Base-by-base conservation (phyloP, 1,139 yeast species). In the Yamadazyma diddensiae region DNA sequence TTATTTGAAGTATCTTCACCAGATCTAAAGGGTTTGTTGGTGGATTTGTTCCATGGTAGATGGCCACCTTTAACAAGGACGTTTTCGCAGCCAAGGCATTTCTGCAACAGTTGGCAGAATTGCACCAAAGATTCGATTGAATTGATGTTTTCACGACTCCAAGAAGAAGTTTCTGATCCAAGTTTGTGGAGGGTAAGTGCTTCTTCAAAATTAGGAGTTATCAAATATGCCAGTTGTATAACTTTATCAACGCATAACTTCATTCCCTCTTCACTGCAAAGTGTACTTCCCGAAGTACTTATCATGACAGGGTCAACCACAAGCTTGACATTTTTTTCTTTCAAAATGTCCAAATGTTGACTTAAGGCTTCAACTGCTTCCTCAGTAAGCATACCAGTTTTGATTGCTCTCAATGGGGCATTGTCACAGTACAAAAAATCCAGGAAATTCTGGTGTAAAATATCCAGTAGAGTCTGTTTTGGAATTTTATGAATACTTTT, bases 21-120 rank as follows among this genome's bases (percentile, higher is more conserved):
- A 30, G 47, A 32, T 46, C 39, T 27, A 19, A 38, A 44, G 3
- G 57, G 58, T 3, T 29, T 31, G 6, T 46, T 45, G 5, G 40
- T 31, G 0, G 28, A 27, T 6, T 50, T 43, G 13, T 57, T 52
- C 70, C 81, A 77, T 3, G 86, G 79, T 12, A 70, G 52, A 52
- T 86, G 95, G 1, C 96, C 96, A 14, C 95, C 96, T 57, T 87
- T 88, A 12, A 88, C 67, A 28, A 87, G 60, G 6, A 88, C 70
- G 41, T 77, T 78, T 12, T 60, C 42, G 42, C 82, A 72, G 4
- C 69, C 64, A 2, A 79, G 57, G 3, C 40, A 41, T 4, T 45
- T 35, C 33, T 69, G 70, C 15, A 83, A 65, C n/a, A n/a, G n/a
- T n/a, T n/a, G n/a, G n/a, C n/a, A n/a, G n/a, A n/a, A n/a, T n/a